Percentiles rank a stretch among this genome's conserved stretches.
phyloP scores from a whole-genome alignment of 2,329 filamentous ascomycete genomes.

The Colletotrichum viniferum region DNA sequence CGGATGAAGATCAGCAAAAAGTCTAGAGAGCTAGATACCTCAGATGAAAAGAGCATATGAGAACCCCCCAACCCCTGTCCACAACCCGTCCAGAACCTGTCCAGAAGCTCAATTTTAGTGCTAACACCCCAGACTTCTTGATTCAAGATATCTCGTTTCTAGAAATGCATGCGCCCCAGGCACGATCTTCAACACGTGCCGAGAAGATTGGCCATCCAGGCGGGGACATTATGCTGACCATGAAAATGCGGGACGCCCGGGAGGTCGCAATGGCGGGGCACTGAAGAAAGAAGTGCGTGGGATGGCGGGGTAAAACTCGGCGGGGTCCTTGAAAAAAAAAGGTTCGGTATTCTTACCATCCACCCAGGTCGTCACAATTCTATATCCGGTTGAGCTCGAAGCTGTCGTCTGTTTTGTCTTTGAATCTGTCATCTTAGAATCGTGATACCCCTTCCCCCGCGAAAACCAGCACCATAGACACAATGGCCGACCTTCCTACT shows the following conservation, averaged over 20 bases:
- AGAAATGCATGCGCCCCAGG: background rate
- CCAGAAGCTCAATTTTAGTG: background rate
- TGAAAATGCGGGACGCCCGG: background rate
- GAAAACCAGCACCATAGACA: conserved; percentile 5
- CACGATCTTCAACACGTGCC: background rate
- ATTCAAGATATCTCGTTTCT: background rate
- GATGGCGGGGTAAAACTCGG: conserved; percentile 20
- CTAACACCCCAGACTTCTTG: background rate
- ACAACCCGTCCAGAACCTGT: background rate
- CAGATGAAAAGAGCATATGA: conserved; percentile 10
- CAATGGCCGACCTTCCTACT: conserved; percentile 59
- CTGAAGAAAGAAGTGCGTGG: conserved; percentile 17
- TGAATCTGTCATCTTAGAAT: background rate
- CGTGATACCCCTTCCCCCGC: background rate
- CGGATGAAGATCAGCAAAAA: conserved; percentile 17
- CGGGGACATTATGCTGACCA: background rate
- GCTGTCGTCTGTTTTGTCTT: background rate
- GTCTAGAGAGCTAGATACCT: conserved; percentile 18
- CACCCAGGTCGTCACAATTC: background rate
- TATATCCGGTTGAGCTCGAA: background rate
- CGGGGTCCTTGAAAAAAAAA: conserved; percentile 18
- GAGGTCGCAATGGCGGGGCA: conserved; percentile 15
- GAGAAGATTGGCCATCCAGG: background rate
- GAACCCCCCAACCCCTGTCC: background rate
- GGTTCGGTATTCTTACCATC: background rate